Base-by-base conservation (phyloP, 495 filamentous ascomycete species). In the Tuber umbilicatum region DNA sequence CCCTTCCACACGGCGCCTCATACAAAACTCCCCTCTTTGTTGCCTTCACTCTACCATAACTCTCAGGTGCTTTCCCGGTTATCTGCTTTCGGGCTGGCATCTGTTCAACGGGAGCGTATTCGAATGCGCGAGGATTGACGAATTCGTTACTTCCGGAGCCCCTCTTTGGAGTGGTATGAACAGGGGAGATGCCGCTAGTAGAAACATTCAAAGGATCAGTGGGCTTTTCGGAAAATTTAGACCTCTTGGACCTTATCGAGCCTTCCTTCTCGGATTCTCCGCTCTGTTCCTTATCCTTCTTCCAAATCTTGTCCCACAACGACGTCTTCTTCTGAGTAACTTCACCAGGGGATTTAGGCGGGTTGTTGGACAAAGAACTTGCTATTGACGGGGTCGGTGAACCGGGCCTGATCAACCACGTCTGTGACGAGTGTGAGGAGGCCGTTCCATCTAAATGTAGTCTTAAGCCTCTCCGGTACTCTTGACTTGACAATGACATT, bases 1-100 rank as follows among this genome's bases (percentile, higher is more conserved):
- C 70, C 39, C 50, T 72, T 19, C 69, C 73, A 60, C 72, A 75
- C 70, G 72, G 72, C 5, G 72, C 77, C 35, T 79, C 77, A 50
- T 74, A 70, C 2, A 75, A 70, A 39, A 60, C 72, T 35, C 70
- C 78, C 31, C 77, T 73, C 69, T 67, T 80, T 37, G 68, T 41
- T 42, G 68, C 70, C 37, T 70, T 68, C 23, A 74, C 74, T 1
- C 74, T 69, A 42, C 75, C 88, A 85, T 73, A 88, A 88, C 82
- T 90, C 88, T 39, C 89, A 84, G 78, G n/a, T 37, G 69, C 69
- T 35, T 72, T 70, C 39, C 67, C 68, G 60, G 77, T 69, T 73
- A 69, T 69, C 41, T 80, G 70, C 42, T 74, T 80, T 45, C 74
- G 71, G 40, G 69, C 70, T 38, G 74, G 73, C 35, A 74, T 47